Evolutionary conservation across 306 rosid genomes (phyloP).

Genomic region (Canavalia ensiformis): DNA sequence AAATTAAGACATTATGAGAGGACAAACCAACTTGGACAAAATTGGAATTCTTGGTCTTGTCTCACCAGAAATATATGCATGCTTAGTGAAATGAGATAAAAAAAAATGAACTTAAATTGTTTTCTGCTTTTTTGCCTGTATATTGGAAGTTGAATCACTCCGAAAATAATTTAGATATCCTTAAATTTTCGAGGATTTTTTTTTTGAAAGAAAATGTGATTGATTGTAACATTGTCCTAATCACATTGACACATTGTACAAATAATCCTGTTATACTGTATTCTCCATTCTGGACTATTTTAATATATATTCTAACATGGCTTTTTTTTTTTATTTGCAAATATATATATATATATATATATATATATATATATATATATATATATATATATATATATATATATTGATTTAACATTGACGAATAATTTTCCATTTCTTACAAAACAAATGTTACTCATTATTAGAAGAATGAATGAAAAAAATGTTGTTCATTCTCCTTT

Average conservation of each 20-base stretch:
- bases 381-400: no score
- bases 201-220: no score
- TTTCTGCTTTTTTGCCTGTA: conserved; percentile 29
- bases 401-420: neutral
- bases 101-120: neutral
- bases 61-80: conserved; percentile 14
- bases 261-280: neutral
- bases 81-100: neutral
- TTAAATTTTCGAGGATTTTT: neutral
- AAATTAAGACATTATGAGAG: conserved; percentile 21
- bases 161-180: neutral
- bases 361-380: no score
- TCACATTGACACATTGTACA: conserved; percentile 1
- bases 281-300: conserved; percentile 22
- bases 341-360: no score
- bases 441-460: neutral
- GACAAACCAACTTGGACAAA: conserved; percentile 14
- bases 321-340: no score
- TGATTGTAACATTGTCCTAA: neutral
- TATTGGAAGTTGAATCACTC: conserved; percentile 2
- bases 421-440: neutral
- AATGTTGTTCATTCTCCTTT: neutral
- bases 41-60: conserved; percentile 7
- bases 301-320: neutral
- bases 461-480: neutral